Conservation (phyloP, 345 rosid species). For the Corchorus capsularis region DNA sequence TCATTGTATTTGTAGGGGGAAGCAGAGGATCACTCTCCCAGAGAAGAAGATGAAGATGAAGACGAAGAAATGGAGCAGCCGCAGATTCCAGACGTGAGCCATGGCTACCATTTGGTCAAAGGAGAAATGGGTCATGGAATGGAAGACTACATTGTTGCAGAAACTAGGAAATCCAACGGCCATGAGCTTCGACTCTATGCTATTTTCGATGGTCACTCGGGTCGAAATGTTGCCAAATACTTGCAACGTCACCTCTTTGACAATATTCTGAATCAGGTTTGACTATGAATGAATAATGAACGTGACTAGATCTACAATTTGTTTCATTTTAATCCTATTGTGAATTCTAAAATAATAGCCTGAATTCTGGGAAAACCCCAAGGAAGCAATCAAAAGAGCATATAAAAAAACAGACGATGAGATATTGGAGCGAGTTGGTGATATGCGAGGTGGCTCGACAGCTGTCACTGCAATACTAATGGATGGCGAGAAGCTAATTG, state of each 20-base stretch:
- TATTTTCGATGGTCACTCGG: constrained; percentile 59
- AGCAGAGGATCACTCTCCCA: neutral
- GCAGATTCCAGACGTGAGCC: constrained; percentile 25
- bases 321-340: too few species aligned
- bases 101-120: constrained; percentile 52
- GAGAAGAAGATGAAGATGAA: constrained; percentile 22
- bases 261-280: constrained; percentile 48
- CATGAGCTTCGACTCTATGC: constrained; percentile 51
- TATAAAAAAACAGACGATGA: constrained; percentile 40
- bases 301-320: too few species aligned
- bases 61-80: neutral
- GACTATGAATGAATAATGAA: too few species aligned
- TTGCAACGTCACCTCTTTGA: constrained; percentile 48
- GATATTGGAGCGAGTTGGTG: constrained; percentile 38
- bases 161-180: constrained; percentile 35
- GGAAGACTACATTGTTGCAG: constrained; percentile 58
- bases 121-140: constrained; percentile 54
- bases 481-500: constrained; percentile 45
- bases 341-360: constrained; percentile 24
- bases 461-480: constrained; percentile 50
- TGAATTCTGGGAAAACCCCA: constrained; percentile 44
- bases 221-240: constrained; percentile 50
- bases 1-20: neutral
- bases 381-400: constrained; percentile 42
- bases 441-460: constrained; percentile 54